phyloP scores from a whole-genome alignment of 257 asterid species.

The Prunella vulgaris region DNA sequence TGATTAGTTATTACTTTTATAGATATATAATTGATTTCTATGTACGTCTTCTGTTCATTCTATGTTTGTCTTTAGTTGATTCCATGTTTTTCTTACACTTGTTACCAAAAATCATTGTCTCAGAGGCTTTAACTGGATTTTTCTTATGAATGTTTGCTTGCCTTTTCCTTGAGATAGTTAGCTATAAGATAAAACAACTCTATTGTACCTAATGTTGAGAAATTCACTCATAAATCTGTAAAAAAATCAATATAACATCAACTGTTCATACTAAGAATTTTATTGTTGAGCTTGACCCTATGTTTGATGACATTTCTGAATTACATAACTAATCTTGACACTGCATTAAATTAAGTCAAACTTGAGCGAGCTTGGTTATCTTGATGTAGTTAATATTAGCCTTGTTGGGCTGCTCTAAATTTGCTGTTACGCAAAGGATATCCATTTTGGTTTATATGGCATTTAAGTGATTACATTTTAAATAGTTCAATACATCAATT shows the following conservation, averaged over 20 bases:
- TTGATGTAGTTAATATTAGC: not conserved
- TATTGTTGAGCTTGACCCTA: not conserved
- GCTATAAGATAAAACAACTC: not conserved
- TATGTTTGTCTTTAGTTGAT: not conserved
- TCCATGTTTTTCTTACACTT: not conserved
- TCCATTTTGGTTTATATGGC: not conserved
- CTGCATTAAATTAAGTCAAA: not conserved
- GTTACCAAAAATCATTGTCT: not conserved
- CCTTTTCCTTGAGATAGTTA: not conserved
- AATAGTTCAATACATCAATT: conserved; percentile 2
- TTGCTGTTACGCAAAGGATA: not conserved
- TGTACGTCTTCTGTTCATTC: not conserved
- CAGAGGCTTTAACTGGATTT: not conserved
- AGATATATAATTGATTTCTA: not conserved
- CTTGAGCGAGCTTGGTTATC: not conserved
- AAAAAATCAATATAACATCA: not conserved
- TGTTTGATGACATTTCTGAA: conserved; percentile 2
- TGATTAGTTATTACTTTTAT: not conserved
- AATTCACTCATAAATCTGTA: not conserved
- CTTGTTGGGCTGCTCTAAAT: not conserved
- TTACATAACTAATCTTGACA: not conserved
- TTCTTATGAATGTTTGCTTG: not conserved
- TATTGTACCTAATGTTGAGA: not conserved
- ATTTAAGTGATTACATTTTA: conserved; percentile 1
- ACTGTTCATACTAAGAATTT: not conserved